Percentiles rank a stretch among this genome's conserved stretches.
phyloP scores from a whole-genome alignment of 495 filamentous ascomycete species.

The Letharia lupina region DNA sequence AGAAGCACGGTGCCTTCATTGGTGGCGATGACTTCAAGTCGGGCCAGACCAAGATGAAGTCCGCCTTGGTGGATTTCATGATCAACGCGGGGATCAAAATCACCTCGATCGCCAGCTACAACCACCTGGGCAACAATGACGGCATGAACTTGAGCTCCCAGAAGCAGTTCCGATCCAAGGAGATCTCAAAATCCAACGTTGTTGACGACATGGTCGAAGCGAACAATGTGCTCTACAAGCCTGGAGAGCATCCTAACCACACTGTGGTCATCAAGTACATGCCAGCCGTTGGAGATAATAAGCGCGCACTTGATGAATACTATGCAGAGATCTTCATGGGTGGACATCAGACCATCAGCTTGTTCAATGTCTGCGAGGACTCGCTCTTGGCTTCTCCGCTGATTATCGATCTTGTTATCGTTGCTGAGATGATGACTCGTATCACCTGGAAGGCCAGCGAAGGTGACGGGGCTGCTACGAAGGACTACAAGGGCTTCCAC shows the following conservation, averaged over 20 bases:
- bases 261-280: slow-evolving; percentile 97
- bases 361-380: slow-evolving; percentile 99
- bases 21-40: slow-evolving; percentile 99
- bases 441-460: slow-evolving; percentile 75
- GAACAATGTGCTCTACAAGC: slow-evolving; percentile 79
- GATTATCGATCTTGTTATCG: slow-evolving; percentile 90
- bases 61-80: slow-evolving; percentile 93
- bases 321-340: slow-evolving; percentile 99
- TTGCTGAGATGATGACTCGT: slow-evolving; percentile 97
- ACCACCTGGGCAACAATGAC: slow-evolving; percentile 99
- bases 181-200: slow-evolving; percentile 98
- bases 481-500: slow-evolving; percentile 89
- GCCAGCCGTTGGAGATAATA: slow-evolving; percentile 98
- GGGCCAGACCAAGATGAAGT: slow-evolving; percentile 99
- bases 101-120: slow-evolving; percentile 97
- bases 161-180: slow-evolving; percentile 97
- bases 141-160: slow-evolving; percentile 97
- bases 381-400: slow-evolving; percentile 93
- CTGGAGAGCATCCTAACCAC: slow-evolving; percentile 83
- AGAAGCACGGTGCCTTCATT: slow-evolving; percentile 80
- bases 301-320: slow-evolving; percentile 97
- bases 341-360: slow-evolving; percentile 93
- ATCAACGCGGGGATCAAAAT: slow-evolving; percentile 99
- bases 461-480: slow-evolving; percentile 38
- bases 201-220: slow-evolving; percentile 99